Conservation (phyloP, 179 eudicot genomes). For the Spergularia azorica region DNA sequence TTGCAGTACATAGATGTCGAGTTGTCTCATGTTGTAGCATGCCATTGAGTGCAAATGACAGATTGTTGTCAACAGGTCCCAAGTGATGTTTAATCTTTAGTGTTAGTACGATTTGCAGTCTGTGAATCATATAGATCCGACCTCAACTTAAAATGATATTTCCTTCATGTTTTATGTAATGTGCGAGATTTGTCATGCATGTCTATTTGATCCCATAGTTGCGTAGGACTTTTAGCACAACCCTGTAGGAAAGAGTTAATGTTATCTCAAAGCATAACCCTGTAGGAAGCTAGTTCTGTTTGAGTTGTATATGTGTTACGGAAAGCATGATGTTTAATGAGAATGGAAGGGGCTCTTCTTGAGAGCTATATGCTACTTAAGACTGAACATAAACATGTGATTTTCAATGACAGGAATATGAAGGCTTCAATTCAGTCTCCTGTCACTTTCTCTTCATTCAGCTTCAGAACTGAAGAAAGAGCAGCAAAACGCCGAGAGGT, state of each 20-base stretch:
- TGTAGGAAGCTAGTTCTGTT: too few species aligned
- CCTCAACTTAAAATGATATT: neutral
- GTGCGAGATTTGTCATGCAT: neutral
- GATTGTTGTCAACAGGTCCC: too few species aligned
- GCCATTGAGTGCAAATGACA: too few species aligned
- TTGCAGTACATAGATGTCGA: neutral
- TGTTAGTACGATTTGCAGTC: neutral
- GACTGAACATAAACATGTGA: neutral
- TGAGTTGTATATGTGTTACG: too few species aligned
- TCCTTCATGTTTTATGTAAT: neutral
- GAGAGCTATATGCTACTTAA: neutral
- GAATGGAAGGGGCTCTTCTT: neutral
- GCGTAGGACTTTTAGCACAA: neutral
- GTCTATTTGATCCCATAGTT: neutral
- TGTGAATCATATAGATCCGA: neutral
- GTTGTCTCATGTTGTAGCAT: too few species aligned
- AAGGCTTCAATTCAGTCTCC: conserved; percentile 45
- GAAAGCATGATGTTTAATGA: neutral
- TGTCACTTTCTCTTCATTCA: conserved; percentile 45
- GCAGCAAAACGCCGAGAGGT: conserved; percentile 78
- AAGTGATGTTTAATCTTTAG: neutral
- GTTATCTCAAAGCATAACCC: neutral
- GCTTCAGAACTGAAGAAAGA: conserved; percentile 74
- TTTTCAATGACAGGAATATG: conserved; percentile 33
- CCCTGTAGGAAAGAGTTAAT: neutral